Conservation (phyloP, 108 stramenopile species). For the Nannochloropsis salina region DNA sequence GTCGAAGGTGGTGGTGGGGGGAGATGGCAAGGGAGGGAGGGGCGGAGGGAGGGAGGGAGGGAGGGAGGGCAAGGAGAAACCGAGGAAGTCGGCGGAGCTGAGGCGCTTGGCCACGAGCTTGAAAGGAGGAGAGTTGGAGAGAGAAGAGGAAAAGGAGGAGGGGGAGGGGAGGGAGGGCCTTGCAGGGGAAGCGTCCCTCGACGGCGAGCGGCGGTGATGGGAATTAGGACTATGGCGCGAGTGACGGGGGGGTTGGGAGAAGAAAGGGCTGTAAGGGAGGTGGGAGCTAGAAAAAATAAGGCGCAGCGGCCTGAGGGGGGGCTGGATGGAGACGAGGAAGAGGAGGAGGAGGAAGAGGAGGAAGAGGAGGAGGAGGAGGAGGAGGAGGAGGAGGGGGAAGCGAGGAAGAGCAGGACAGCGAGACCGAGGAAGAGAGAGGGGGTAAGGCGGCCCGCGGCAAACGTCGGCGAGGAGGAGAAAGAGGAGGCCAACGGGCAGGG, state of each 20-base stretch:
- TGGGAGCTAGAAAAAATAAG: background rate
- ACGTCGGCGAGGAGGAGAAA: background rate
- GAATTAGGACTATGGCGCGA: background rate
- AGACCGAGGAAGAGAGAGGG: background rate
- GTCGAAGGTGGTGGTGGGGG: background rate
- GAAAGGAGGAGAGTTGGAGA: background rate
- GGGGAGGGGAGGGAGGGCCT: background rate
- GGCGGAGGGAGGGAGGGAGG: background rate
- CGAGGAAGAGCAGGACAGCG: background rate
- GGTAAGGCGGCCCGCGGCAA: background rate
- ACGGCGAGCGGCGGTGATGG: background rate
- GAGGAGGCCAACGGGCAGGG: background rate
- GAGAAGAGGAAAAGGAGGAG: slow-evolving; percentile 20
- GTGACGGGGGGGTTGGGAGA: background rate
- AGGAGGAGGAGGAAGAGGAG: background rate
- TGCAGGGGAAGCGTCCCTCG: background rate
- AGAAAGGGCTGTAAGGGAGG: background rate
- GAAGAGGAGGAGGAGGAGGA: background rate
- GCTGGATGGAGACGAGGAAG: background rate
- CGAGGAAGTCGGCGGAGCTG: background rate
- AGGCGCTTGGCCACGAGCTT: background rate
- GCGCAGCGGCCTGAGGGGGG: background rate
- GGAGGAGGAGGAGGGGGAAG: background rate
- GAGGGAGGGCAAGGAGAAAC: background rate
- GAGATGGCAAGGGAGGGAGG: background rate